phyloP scores from a whole-genome alignment of 1,284 basidiomycete species.

The Cryptococcus sp. region DNA sequence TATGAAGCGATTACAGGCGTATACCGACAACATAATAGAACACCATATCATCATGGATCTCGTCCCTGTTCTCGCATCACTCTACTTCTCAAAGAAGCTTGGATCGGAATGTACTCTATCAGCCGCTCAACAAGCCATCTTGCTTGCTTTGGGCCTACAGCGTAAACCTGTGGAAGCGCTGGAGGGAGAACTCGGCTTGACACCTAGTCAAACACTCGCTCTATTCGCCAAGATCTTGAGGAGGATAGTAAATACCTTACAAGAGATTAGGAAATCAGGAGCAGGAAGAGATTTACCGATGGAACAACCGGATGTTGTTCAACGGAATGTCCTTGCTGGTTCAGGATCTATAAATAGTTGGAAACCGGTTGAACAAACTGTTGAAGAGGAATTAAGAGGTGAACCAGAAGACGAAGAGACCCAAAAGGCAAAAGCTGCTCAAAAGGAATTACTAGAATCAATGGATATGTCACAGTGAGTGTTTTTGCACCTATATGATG shows the following conservation, averaged over 20 bases:
- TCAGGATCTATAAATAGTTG: constrained; percentile 39
- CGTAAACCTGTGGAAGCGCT: constrained; percentile 86
- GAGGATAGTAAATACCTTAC: constrained; percentile 73
- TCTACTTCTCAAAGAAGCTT: constrained; percentile 80
- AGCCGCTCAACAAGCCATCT: constrained; percentile 80
- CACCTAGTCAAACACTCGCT: constrained; percentile 81
- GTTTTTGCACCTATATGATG: background rate
- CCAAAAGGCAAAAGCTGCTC: constrained; percentile 47
- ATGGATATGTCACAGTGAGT: constrained; percentile 80
- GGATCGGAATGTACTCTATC: constrained; percentile 60
- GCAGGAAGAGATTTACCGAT: constrained; percentile 59
- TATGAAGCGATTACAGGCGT: constrained; percentile 90
- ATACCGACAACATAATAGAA: constrained; percentile 93
- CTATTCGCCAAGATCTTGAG: constrained; percentile 87
- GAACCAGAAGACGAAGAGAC: constrained; percentile 52
- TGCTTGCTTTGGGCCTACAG: constrained; percentile 86
- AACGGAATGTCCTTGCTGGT: constrained; percentile 13
- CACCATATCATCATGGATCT: constrained; percentile 94
- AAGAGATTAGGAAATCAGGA: constrained; percentile 74
- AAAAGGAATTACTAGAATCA: constrained; percentile 77
- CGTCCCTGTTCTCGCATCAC: constrained; percentile 68
- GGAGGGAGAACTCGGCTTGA: constrained; percentile 77
- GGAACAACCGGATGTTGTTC: constrained; percentile 26
- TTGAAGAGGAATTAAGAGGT: constrained; percentile 59
- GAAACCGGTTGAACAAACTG: constrained; percentile 55